Conservation (phyloP, 768 basidiomycete genomes). For the Mycena alexandri region DNA sequence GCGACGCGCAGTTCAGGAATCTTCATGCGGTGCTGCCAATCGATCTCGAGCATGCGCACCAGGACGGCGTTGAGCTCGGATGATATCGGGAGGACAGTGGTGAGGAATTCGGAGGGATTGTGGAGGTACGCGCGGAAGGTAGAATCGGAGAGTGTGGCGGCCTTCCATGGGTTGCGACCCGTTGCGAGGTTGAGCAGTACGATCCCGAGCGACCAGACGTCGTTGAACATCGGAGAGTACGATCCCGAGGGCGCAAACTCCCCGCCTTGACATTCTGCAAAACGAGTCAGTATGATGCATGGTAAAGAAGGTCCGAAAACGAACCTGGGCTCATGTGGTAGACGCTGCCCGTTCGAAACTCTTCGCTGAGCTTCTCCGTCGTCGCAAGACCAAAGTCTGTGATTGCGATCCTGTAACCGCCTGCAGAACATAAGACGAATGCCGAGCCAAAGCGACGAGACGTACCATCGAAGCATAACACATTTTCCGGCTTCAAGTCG, state of each 20-base stretch:
- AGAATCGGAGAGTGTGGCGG: slow-evolving; percentile 84
- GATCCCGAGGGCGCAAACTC: slow-evolving; percentile 69
- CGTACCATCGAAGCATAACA: slow-evolving; percentile 79
- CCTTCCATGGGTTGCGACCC: slow-evolving; percentile 96
- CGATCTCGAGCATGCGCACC: slow-evolving; percentile 77
- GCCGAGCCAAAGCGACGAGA: neutral
- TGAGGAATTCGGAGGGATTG: slow-evolving; percentile 84
- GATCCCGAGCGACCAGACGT: slow-evolving; percentile 97
- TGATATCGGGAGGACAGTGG: slow-evolving; percentile 86
- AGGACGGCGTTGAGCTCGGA: slow-evolving; percentile 79
- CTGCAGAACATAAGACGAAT: slow-evolving; percentile 9
- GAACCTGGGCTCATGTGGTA: slow-evolving; percentile 97
- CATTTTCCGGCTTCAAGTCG: slow-evolving; percentile 97
- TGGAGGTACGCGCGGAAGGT: slow-evolving; percentile 91
- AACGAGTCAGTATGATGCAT: slow-evolving; percentile 40
- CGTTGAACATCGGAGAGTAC: slow-evolving; percentile 91
- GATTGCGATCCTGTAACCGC: slow-evolving; percentile 82
- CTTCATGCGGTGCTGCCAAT: slow-evolving; percentile 71
- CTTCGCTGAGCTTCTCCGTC: slow-evolving; percentile 84
- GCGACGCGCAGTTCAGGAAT: slow-evolving; percentile 67
- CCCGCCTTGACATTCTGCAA: slow-evolving; percentile 88
- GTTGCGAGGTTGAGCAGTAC: slow-evolving; percentile 96
- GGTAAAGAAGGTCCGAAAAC: slow-evolving; percentile 39
- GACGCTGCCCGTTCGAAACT: slow-evolving; percentile 96
- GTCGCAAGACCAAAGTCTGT: slow-evolving; percentile 98